A percentile compares a stretch with the other conserved stretches of the same genome.
phyloP scores from a whole-genome alignment of 2,329 filamentous ascomycete species.

The Neospermospora avenae region DNA sequence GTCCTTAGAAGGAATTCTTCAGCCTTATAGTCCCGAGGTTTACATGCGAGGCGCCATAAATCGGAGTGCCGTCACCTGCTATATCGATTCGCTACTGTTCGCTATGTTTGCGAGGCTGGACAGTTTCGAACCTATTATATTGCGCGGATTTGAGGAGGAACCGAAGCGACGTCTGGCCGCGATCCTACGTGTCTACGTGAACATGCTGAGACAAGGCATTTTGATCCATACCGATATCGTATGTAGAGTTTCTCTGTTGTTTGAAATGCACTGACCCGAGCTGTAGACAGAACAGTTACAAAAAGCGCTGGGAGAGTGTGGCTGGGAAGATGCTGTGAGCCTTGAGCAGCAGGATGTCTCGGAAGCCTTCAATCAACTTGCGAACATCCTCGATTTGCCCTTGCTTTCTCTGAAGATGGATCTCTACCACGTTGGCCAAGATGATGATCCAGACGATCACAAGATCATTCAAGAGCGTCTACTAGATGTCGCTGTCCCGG shows the following conservation, averaged over 20 bases:
- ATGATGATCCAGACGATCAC: constrained; percentile 81
- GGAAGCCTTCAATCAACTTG: constrained; percentile 93
- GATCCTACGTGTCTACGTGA: constrained; percentile 85
- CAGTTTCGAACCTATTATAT: constrained; percentile 90
- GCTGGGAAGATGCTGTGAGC: constrained; percentile 77
- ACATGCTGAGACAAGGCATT: constrained; percentile 80
- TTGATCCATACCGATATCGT: constrained; percentile 78
- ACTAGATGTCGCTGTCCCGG: constrained; percentile 85
- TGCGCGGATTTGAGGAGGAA: constrained; percentile 72
- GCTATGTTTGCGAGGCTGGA: constrained; percentile 92
- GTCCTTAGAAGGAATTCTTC: constrained; percentile 74
- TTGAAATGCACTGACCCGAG: constrained; percentile 13
- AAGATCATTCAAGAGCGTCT: constrained; percentile 91
- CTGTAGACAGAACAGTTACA: constrained; percentile 76
- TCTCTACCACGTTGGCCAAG: constrained; percentile 86
- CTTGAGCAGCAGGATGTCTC: constrained; percentile 92
- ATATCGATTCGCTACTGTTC: constrained; percentile 85
- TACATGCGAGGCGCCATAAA: constrained; percentile 84
- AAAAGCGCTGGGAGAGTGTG: constrained; percentile 76
- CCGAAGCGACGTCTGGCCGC: constrained; percentile 69
- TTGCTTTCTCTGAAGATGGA: constrained; percentile 90
- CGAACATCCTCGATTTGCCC: constrained; percentile 81
- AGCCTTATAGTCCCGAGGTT: constrained; percentile 67
- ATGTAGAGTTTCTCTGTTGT: not conserved
- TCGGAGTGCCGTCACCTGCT: constrained; percentile 84